These are phyloP conservation scores for Lipomyces mesembrius DNA, from an alignment of 805 yeast species.

Conservation along the genomic window DNA sequence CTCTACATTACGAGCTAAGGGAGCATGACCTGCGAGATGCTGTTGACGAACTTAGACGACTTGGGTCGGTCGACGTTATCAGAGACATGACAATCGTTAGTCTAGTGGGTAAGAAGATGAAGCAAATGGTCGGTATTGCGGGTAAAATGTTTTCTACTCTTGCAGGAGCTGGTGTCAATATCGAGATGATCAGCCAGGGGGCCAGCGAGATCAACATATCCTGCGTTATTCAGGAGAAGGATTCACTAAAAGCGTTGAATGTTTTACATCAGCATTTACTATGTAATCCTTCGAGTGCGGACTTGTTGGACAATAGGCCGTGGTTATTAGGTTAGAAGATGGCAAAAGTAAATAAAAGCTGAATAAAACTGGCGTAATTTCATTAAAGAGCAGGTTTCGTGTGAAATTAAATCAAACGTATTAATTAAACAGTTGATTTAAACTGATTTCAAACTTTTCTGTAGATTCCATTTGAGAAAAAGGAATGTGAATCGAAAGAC, in stretches of 20 bases:
- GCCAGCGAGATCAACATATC: conserved; percentile 97
- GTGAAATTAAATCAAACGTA: not conserved
- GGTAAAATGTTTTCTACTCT: conserved; percentile 94
- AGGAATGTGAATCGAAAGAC: not conserved
- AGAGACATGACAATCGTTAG: conserved; percentile 89
- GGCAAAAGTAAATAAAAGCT: not conserved
- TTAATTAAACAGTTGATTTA: not conserved
- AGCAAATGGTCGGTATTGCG: conserved; percentile 94
- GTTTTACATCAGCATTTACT: conserved; percentile 80
- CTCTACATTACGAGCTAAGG: conserved; percentile 66
- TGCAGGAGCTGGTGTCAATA: conserved; percentile 88
- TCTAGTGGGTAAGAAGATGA: conserved; percentile 96
- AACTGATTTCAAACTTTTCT: not conserved
- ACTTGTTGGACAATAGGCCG: conserved; percentile 32
- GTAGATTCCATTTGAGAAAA: not conserved
- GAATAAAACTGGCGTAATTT: not conserved
- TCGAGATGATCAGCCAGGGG: conserved; percentile 98
- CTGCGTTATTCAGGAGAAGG: conserved; percentile 85
- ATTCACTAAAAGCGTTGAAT: conserved; percentile 82
- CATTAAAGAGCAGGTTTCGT: not conserved
- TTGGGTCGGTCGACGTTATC: conserved; percentile 89
- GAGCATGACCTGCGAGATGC: conserved; percentile 69
- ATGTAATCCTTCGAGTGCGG: conserved; percentile 28
- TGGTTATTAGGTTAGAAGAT: conserved; percentile 22
- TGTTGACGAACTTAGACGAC: conserved; percentile 71